phyloP scores from a whole-genome alignment of 108 stramenopile species.

The Phaeodactylum tricornutum region DNA sequence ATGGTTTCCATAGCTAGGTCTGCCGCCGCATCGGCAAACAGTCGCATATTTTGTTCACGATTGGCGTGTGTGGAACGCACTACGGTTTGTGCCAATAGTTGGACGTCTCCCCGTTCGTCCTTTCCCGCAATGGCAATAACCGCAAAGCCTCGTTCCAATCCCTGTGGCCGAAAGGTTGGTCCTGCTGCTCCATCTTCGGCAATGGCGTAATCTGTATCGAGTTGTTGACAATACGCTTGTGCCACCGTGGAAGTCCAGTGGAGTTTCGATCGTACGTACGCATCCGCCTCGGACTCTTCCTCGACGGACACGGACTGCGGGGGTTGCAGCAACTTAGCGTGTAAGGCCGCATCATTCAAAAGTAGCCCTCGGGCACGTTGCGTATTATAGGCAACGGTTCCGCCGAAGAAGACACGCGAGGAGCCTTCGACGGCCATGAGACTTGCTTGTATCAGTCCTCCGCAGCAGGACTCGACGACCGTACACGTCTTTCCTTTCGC shows the following conservation, averaged over 20 bases:
- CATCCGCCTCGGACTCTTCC: conserved; percentile 25
- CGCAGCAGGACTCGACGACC: conserved; percentile 65
- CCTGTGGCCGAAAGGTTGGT: conserved; percentile 68
- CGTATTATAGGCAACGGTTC: conserved; percentile 72
- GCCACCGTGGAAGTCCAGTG: conserved; percentile 55
- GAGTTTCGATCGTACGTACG: conserved; percentile 54
- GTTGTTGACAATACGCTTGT: conserved; percentile 42
- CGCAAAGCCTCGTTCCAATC: conserved; percentile 55
- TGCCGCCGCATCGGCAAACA: conserved; percentile 74
- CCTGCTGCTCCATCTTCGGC: conserved; percentile 77
- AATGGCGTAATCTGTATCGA: conserved; percentile 49
- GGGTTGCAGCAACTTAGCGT: conserved; percentile 22
- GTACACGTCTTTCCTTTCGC: conserved; percentile 39
- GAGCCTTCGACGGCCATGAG: conserved; percentile 64
- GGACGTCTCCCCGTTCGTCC: conserved; percentile 10
- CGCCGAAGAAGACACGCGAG: conserved; percentile 60
- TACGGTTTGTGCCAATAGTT: conserved; percentile 42
- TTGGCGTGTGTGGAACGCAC: conserved; percentile 40
- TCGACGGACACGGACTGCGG: background rate
- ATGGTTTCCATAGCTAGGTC: conserved; percentile 38
- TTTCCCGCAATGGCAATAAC: conserved; percentile 55
- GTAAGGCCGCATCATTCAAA: conserved; percentile 38
- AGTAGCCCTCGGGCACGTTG: conserved; percentile 29
- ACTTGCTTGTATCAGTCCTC: conserved; percentile 57
- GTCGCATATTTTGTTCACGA: conserved; percentile 65